These are phyloP conservation scores for Pleurotus tuoliensis DNA, from an alignment of 768 basidiomycete species.

Conservation along the genomic window DNA sequence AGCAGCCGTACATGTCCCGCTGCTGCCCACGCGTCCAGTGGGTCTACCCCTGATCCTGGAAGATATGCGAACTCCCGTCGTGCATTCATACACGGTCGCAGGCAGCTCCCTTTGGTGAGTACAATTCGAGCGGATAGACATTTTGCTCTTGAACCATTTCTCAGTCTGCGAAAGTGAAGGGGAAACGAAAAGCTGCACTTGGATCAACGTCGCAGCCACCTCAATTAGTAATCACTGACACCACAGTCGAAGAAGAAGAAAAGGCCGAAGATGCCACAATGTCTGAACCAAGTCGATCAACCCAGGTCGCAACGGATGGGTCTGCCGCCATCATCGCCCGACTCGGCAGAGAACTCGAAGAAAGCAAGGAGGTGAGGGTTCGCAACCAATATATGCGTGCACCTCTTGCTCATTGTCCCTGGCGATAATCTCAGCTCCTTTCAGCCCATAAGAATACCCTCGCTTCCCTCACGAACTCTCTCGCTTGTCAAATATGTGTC, in stretches of 20 bases:
- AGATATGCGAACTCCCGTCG: neutral
- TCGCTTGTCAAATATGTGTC: slow-evolving; percentile 78
- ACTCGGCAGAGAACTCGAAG: neutral
- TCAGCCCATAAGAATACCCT: slow-evolving; percentile 50
- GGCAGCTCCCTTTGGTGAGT: neutral
- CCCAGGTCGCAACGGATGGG: neutral
- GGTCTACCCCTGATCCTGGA: neutral
- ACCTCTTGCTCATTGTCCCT: slow-evolving; percentile 4
- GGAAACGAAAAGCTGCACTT: neutral
- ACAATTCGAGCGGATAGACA: neutral
- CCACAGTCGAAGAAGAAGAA: too few species aligned
- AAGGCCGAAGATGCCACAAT: neutral
- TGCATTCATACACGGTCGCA: neutral
- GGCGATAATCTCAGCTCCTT: slow-evolving; percentile 36
- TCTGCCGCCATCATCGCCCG: slow-evolving; percentile 3
- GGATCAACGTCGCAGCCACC: too few species aligned
- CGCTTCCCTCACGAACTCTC: slow-evolving; percentile 52
- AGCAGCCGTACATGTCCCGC: too few species aligned
- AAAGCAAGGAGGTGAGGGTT: neutral
- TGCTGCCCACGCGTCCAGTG: too few species aligned
- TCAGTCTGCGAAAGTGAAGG: slow-evolving; percentile 2
- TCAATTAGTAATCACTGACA: too few species aligned
- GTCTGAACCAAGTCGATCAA: neutral
- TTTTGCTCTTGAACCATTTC: neutral
- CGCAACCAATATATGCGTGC: neutral